phyloP scores from a whole-genome alignment of 2,329 filamentous ascomycete species.

The Hypoxylon sp. region DNA sequence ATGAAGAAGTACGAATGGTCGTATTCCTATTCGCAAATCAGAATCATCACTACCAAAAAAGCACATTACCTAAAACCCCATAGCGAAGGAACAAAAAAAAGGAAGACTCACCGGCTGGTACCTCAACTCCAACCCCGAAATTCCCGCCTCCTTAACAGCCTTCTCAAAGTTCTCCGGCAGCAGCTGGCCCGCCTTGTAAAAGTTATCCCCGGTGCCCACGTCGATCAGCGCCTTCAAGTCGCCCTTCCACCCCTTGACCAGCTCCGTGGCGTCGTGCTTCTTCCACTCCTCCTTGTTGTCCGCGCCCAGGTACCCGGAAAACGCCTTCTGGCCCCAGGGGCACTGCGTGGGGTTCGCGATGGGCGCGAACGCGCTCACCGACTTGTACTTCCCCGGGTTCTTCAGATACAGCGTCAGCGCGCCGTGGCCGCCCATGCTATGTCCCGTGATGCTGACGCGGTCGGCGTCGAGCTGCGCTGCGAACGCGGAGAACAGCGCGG shows the following conservation, averaged over 20 bases:
- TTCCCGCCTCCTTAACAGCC: slow-evolving; percentile 82
- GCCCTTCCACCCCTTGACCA: slow-evolving; percentile 77
- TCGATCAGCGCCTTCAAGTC: slow-evolving; percentile 87
- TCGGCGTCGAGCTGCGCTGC: slow-evolving; percentile 75
- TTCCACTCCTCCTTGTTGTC: slow-evolving; percentile 82
- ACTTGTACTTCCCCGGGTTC: slow-evolving; percentile 91
- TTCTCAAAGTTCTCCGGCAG: slow-evolving; percentile 92
- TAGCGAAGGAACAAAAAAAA: not conserved
- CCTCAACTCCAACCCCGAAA: slow-evolving; percentile 80
- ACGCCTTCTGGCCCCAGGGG: slow-evolving; percentile 97
- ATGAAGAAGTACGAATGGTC: slow-evolving; percentile 99
- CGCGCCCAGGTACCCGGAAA: slow-evolving; percentile 88
- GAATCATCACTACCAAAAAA: not conserved
- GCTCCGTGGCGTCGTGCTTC: slow-evolving; percentile 91
- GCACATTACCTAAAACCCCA: not conserved
- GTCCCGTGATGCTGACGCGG: slow-evolving; percentile 87
- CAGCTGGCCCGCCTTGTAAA: slow-evolving; percentile 94
- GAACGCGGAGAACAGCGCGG: slow-evolving; percentile 79
- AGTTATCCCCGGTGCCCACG: slow-evolving; percentile 94
- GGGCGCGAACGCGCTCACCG: slow-evolving; percentile 90
- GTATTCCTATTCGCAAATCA: slow-evolving; percentile 73
- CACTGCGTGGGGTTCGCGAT: slow-evolving; percentile 88
- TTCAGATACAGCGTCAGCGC: slow-evolving; percentile 93
- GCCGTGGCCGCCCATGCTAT: slow-evolving; percentile 98
- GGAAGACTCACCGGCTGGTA: slow-evolving; percentile 77